phyloP scores from a whole-genome alignment of 345 rosid genomes.

The Cardiospermum halicacabum region DNA sequence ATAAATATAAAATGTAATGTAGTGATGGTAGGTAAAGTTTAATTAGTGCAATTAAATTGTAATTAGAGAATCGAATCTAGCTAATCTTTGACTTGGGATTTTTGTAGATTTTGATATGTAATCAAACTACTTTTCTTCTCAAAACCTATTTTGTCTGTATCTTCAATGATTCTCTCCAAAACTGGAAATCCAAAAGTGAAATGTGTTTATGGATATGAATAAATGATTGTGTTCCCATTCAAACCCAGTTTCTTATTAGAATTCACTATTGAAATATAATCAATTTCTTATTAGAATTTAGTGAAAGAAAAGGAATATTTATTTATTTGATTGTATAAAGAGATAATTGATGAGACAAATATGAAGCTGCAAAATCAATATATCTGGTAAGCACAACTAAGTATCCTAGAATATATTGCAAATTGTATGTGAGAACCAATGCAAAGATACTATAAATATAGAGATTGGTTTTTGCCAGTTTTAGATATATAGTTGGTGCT shows the following conservation, averaged over 20 bases:
- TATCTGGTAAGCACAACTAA: not conserved
- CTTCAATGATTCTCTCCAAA: not conserved
- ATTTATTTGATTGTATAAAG: too few species aligned
- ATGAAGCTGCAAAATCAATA: too few species aligned
- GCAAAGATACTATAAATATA: not conserved
- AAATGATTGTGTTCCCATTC: too few species aligned
- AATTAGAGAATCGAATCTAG: conserved; percentile 5
- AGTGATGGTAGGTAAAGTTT: not conserved
- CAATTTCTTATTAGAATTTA: too few species aligned
- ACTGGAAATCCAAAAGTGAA: too few species aligned
- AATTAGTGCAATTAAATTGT: not conserved
- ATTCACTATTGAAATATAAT: too few species aligned
- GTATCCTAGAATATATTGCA: not conserved
- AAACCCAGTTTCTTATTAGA: too few species aligned
- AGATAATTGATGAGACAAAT: too few species aligned
- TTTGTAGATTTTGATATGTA: not conserved
- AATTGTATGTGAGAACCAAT: not conserved
- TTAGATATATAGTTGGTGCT: not conserved
- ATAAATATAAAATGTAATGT: too few species aligned
- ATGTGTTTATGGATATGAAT: too few species aligned
- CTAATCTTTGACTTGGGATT: conserved; percentile 5
- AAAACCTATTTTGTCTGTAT: not conserved
- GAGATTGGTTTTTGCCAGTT: too few species aligned
- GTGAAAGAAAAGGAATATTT: too few species aligned
- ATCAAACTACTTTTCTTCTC: not conserved